phyloP scores from a whole-genome alignment of 2,329 filamentous ascomycete species.

The Pseudocercospora pini-densiflorae region DNA sequence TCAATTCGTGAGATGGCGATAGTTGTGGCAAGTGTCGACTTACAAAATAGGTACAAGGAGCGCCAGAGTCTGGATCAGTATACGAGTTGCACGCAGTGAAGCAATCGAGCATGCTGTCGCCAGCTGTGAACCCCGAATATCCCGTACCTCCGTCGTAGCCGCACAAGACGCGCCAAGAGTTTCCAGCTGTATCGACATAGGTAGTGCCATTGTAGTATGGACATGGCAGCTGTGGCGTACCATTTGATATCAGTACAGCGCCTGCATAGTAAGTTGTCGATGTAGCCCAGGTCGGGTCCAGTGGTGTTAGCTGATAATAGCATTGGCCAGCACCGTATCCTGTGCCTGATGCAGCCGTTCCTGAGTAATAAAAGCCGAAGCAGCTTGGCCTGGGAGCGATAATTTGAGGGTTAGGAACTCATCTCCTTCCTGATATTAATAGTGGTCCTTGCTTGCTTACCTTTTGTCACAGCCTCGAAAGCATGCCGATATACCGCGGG shows the following conservation, averaged over 20 bases:
- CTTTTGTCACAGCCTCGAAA: constrained; percentile 10
- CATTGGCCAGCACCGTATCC: neutral
- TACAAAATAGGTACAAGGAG: too few relatives aligned
- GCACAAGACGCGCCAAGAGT: neutral
- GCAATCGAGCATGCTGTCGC: neutral
- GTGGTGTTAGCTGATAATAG: neutral
- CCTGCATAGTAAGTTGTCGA: constrained; percentile 6
- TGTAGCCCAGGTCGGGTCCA: neutral
- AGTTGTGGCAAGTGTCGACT: too few relatives aligned
- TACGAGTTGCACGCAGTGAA: neutral
- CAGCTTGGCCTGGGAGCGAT: neutral
- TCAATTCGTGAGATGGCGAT: too few relatives aligned
- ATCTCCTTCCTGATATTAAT: too few relatives aligned
- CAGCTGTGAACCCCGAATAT: neutral
- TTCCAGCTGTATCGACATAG: neutral
- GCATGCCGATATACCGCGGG: neutral
- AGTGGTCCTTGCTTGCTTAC: too few relatives aligned
- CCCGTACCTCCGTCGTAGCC: neutral
- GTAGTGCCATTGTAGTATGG: constrained; percentile 10
- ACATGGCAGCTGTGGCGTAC: constrained; percentile 9
- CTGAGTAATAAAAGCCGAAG: constrained; percentile 1
- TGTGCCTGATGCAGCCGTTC: neutral
- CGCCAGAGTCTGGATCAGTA: too few relatives aligned
- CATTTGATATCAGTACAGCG: constrained; percentile 5
- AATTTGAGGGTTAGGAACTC: too few relatives aligned